A percentile compares a stretch with the other conserved stretches of the same genome.
These are phyloP conservation scores for Coix lacrymajobi DNA, from an alignment of 176 grass and related monocot species.

Conservation along the genomic window DNA sequence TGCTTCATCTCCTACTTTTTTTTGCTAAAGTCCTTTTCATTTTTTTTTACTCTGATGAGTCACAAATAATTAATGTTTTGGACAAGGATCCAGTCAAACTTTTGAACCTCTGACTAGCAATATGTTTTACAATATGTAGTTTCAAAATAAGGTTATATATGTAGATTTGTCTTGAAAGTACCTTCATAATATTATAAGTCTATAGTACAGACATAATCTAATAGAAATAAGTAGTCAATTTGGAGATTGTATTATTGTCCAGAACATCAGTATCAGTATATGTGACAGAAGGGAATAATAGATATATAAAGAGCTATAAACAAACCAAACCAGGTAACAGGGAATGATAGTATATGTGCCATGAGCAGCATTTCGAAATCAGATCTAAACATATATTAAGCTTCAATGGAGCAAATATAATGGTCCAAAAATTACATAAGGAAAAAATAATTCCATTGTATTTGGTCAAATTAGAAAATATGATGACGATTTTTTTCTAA, in stretches of 20 bases:
- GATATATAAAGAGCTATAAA: neutral
- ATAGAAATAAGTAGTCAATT: neutral
- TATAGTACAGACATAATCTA: neutral
- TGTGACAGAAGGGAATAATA: neutral
- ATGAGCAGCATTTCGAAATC: slow-evolving; percentile 5
- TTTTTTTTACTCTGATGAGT: neutral
- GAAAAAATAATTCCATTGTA: neutral
- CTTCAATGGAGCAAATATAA: neutral
- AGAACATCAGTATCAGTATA: neutral
- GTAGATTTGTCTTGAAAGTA: neutral
- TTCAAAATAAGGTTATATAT: neutral
- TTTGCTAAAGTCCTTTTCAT: neutral
- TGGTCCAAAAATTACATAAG: neutral
- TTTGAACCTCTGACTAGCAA: neutral
- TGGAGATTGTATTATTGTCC: neutral
- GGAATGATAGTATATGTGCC: no score
- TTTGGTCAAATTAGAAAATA: neutral
- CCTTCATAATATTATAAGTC: neutral
- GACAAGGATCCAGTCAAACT: neutral
- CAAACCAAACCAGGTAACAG: neutral
- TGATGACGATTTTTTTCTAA: neutral
- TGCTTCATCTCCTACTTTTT: neutral
- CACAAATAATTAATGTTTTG: neutral
- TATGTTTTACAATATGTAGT: neutral
- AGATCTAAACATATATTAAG: neutral